Evolutionary conservation across 441 rosid genomes (phyloP), one percentile per base, ranked within the genome.

Genomic region (Kokia cookei): DNA sequence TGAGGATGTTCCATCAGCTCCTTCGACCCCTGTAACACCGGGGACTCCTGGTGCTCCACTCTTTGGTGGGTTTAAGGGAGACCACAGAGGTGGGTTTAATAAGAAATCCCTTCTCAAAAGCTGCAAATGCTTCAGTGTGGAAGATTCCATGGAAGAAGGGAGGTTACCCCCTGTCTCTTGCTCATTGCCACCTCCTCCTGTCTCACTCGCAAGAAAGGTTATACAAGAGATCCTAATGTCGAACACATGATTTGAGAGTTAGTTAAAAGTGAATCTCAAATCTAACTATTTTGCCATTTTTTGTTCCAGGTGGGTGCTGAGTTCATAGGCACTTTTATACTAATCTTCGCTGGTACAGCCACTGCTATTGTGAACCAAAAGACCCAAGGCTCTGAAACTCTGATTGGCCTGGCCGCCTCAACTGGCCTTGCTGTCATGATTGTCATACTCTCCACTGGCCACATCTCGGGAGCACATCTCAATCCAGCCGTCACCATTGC

Each of bases 401-500:
- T 94, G 19, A 71, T 93, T 0, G 99, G 99, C 10, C 89, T 86
- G 3, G 96, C 97, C 0, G 90, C 87, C 68, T 84, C 97, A 4
- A 64, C 87, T 0, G 98, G 98, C 24, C 86, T 94, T 0, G 97
- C 95, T 1, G 97, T 88, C 22, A 91, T 91, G 97, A 76, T 90
- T 70, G 90, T 90, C 32, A 91, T 94, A 27, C 78, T 91, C 6
- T 83, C 97, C 2, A 90, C 97, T 5, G 94, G 98, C 50, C 99
- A 94, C 76, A 94, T 94, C 82, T 94, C 98, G 2, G 97, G 99
- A 12, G 99, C 98, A 13, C 97, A 94, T 83, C 93, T 94, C 45
- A 94, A 94, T 78, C 99, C 98, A 5, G 81, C 96, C 14, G 2
- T 94, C 71, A 93, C 99, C 80, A 86, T 93, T 73, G 78, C 91